Conservation (phyloP, 139 green algal species). For the Parachlorella kessleri region DNA sequence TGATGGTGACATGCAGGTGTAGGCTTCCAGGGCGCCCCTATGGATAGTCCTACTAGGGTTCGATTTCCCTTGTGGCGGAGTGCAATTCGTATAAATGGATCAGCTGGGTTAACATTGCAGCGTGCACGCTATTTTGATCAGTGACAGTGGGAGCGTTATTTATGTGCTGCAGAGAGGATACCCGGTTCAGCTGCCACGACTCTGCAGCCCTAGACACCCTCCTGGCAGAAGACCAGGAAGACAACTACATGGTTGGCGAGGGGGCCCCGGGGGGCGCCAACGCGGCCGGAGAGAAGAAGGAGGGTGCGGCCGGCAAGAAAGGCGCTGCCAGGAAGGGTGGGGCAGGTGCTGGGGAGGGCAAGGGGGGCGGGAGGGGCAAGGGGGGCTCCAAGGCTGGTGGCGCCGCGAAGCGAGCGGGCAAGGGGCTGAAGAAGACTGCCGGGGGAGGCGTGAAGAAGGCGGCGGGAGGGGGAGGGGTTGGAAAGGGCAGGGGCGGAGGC, state of each 20-base stretch:
- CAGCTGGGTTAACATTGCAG: neutral
- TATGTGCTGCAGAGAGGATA: neutral
- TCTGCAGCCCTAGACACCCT: neutral
- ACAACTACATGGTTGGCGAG: neutral
- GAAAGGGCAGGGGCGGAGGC: neutral
- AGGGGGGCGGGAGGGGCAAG: neutral
- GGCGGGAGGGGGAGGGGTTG: neutral
- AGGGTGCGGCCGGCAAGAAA: neutral
- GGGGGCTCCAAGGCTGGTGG: no score
- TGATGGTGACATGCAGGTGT: neutral
- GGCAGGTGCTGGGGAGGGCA: neutral
- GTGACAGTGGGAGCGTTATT: no score
- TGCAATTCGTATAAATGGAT: no score
- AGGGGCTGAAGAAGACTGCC: neutral
- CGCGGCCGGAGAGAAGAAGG: neutral
- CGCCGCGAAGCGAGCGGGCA: no score
- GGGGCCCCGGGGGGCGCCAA: neutral
- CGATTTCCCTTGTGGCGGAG: no score
- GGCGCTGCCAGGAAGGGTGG: neutral
- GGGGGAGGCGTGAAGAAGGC: neutral
- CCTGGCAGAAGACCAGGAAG: conserved; percentile 21
- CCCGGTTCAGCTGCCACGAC: neutral
- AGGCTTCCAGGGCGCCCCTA: no score
- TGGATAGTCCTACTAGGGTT: no score
- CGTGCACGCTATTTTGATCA: neutral